Base-by-base conservation (phyloP, 2,329 filamentous ascomycete genomes). In the Pseudogymnoascus destructans region DNA sequence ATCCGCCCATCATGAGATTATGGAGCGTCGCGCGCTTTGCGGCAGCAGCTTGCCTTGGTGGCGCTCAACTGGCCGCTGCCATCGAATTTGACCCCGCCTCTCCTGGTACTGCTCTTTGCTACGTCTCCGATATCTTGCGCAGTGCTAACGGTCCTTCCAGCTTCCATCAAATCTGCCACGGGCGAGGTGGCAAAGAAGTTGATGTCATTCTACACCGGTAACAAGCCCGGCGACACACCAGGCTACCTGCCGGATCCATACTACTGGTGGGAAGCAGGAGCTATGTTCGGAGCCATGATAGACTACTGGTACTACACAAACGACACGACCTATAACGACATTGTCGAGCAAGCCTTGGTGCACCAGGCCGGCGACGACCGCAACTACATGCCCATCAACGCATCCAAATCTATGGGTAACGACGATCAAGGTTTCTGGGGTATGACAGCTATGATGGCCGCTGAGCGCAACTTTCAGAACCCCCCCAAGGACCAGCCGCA, bases 381-480 rank as follows among this genome's bases (percentile, higher is more conserved):
- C 42, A 74, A 80, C 62, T 82, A 76, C 66, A 79, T 80, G 72
- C 78, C 79, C 6, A 63, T 68, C 5, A 74, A 74, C 60, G 2
- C 77, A 82, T 61, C 73, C 80, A 27, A 54, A 79, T 83, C 61
- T 83, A 82, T 66, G 75, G 83, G 84, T 59, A 87, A 87, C 65
- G 84, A 87, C 62, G 84, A 87, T 62, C 84, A 87, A 69, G 82
- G 60, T 3, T 87, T 87, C 66, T 87, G 84, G 84, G 83, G 75
- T 2, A 76, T 87, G 59, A 76, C 83, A 2, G 80, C 80, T 64
- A 83, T 87, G 79, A 75, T 77, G 2, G 84, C 84, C 1, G 79
- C 84, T 61, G 84, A 87, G 67, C 77, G 79, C 68, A 79, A 79
- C 35, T 86, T 85, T 61, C 49, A 42, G 42, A 69, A 82, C 38